These are phyloP conservation scores for Solanum phureja DNA, from an alignment of 257 asterid species.

Conservation along the genomic window DNA sequence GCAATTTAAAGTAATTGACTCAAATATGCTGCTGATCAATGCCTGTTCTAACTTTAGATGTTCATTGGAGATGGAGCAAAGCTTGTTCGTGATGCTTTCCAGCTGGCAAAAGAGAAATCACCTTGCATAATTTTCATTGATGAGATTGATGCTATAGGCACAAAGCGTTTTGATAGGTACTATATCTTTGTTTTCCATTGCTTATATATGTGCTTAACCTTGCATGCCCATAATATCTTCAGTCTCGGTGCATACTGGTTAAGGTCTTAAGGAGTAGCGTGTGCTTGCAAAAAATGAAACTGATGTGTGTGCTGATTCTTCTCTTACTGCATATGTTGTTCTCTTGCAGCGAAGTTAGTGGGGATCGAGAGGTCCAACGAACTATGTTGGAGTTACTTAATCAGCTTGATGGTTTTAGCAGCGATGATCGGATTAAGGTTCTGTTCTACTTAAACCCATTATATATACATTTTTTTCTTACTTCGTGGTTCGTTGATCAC, in stretches of 20 bases:
- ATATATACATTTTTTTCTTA: not conserved
- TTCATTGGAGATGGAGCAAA: constrained; percentile 89
- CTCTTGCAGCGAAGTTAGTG: constrained; percentile 79
- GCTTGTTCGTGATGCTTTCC: constrained; percentile 92
- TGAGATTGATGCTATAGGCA: constrained; percentile 93
- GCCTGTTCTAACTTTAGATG: constrained; percentile 39
- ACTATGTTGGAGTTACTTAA: constrained; percentile 91
- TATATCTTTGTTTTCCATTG: not conserved
- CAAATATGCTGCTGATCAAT: not conserved
- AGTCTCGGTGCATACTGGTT: not conserved
- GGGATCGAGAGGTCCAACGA: constrained; percentile 88
- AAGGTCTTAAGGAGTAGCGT: not conserved
- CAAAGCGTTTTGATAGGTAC: constrained; percentile 86
- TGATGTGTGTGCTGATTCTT: not conserved
- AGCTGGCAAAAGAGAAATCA: constrained; percentile 87
- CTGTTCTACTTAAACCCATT: not conserved
- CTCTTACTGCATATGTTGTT: not conserved
- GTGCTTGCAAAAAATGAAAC: not conserved
- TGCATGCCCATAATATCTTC: not conserved
- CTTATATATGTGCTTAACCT: not conserved
- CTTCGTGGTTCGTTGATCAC: not conserved
- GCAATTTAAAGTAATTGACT: not conserved
- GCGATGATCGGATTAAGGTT: constrained; percentile 86
- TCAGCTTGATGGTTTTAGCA: constrained; percentile 94
- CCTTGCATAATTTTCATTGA: constrained; percentile 94